phyloP scores from a whole-genome alignment of 805 yeast species.

The Teunomyces tritomae region DNA sequence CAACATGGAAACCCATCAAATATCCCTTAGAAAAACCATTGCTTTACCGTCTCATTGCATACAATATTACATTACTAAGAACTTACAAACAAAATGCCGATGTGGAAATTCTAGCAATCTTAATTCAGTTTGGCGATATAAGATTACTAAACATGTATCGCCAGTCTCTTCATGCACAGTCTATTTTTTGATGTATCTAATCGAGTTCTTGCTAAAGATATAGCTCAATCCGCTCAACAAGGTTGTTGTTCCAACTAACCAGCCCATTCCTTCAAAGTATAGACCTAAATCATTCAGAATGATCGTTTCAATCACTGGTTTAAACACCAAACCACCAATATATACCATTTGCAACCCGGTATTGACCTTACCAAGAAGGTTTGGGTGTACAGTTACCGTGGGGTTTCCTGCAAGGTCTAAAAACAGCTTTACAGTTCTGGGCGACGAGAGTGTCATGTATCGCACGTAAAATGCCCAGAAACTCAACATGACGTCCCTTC shows the following conservation, averaged over 20 bases:
- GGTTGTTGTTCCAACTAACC: constrained; percentile 55
- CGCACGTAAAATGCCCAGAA: constrained; percentile 71
- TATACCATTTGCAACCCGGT: constrained; percentile 92
- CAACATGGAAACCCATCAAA: constrained; percentile 1
- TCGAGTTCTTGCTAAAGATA: constrained; percentile 66
- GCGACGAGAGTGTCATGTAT: constrained; percentile 69
- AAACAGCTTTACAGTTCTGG: constrained; percentile 67
- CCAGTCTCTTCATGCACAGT: not conserved
- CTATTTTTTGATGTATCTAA: constrained; percentile 43
- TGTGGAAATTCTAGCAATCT: not conserved
- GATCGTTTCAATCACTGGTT: constrained; percentile 29
- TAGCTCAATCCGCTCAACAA: constrained; percentile 76
- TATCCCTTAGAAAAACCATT: not conserved
- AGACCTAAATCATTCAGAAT: constrained; percentile 13
- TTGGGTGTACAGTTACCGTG: constrained; percentile 86
- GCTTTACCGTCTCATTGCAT: not conserved
- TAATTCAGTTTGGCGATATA: not conserved
- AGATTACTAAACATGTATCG: not conserved
- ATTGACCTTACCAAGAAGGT: constrained; percentile 79
- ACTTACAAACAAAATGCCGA: not conserved
- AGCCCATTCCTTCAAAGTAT: constrained; percentile 25
- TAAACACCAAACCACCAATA: constrained; percentile 50
- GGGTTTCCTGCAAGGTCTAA: constrained; percentile 73
- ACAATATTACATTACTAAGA: not conserved
- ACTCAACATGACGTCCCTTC: constrained; percentile 76